These are phyloP conservation scores for Murraya paniculata DNA, from an alignment of 345 rosid species.

Conservation along the genomic window DNA sequence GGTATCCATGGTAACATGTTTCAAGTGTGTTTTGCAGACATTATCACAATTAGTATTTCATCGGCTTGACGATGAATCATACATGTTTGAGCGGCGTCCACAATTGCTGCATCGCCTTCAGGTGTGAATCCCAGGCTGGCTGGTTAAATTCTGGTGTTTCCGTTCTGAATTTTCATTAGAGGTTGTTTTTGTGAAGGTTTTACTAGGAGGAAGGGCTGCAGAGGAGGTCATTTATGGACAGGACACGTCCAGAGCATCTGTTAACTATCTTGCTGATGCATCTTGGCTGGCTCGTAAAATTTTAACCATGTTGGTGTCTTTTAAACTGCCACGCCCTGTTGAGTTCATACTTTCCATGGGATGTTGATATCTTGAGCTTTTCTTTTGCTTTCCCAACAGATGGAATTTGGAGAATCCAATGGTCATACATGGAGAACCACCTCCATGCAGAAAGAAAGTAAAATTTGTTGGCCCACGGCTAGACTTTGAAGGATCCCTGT, in stretches of 20 bases:
- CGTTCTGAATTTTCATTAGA: constrained; percentile 3
- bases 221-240: constrained; percentile 87
- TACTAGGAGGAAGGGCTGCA: constrained; percentile 95
- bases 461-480: constrained; percentile 84
- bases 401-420: constrained; percentile 94
- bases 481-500: constrained; percentile 93
- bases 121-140: constrained; percentile 39
- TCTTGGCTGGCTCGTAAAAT: constrained; percentile 98
- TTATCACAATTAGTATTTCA: constrained; percentile 80
- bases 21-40: constrained; percentile 41
- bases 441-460: constrained; percentile 77
- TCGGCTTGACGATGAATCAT: constrained; percentile 85
- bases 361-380: not conserved
- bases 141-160: constrained; percentile 6
- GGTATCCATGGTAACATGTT: not conserved
- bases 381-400: constrained; percentile 41
- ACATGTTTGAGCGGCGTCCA: constrained; percentile 85
- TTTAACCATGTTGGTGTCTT: constrained; percentile 55
- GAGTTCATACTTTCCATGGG: not conserved
- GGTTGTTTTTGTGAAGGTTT: constrained; percentile 39
- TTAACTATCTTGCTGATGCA: constrained; percentile 83
- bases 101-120: constrained; percentile 92
- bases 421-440: constrained; percentile 92
- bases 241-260: constrained; percentile 85
- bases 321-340: not conserved